Conservation (phyloP, 352 stramenopile genomes). For the Phytophthora kernoviae region DNA sequence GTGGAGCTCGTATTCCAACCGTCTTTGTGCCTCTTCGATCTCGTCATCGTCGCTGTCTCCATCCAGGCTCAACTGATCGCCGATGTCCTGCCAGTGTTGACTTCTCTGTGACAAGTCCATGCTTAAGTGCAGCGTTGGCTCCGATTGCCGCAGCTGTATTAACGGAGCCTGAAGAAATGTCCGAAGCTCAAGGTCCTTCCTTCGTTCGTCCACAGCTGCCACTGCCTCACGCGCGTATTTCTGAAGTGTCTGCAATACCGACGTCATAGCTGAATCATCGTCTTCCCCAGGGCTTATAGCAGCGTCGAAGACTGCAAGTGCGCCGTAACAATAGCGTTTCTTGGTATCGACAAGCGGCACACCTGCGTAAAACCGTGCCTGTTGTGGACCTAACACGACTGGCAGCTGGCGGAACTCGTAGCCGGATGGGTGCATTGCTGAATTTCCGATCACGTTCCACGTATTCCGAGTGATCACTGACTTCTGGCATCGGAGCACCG, state of each 20-base stretch:
- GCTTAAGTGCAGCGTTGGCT: constrained; percentile 44
- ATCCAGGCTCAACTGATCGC: constrained; percentile 25
- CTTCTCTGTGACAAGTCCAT: constrained; percentile 26
- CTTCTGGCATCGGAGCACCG: constrained; percentile 51
- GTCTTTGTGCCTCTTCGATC: constrained; percentile 20
- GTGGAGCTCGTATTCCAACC: constrained; percentile 20
- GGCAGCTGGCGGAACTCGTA: constrained; percentile 66
- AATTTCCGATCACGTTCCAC: constrained; percentile 28
- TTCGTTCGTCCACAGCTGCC: constrained; percentile 44
- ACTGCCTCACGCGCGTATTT: constrained; percentile 41
- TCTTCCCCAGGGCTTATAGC: constrained; percentile 37
- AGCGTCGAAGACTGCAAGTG: constrained; percentile 70
- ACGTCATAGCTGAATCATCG: constrained; percentile 46
- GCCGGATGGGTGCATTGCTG: constrained; percentile 23
- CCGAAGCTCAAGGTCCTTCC: constrained; percentile 53
- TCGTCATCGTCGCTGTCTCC: constrained; percentile 25
- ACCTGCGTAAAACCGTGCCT: constrained; percentile 73
- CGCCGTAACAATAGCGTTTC: constrained; percentile 52
- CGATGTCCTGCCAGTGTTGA: constrained; percentile 12
- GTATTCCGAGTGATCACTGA: constrained; percentile 60
- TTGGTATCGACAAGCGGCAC: constrained; percentile 57
- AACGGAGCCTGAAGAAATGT: constrained; percentile 59
- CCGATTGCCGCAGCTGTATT: constrained; percentile 47
- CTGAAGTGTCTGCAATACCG: constrained; percentile 36
- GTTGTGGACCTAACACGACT: constrained; percentile 72